Conservation (phyloP, 2,329 filamentous ascomycete genomes). For the Aspergillus amoenus region DNA sequence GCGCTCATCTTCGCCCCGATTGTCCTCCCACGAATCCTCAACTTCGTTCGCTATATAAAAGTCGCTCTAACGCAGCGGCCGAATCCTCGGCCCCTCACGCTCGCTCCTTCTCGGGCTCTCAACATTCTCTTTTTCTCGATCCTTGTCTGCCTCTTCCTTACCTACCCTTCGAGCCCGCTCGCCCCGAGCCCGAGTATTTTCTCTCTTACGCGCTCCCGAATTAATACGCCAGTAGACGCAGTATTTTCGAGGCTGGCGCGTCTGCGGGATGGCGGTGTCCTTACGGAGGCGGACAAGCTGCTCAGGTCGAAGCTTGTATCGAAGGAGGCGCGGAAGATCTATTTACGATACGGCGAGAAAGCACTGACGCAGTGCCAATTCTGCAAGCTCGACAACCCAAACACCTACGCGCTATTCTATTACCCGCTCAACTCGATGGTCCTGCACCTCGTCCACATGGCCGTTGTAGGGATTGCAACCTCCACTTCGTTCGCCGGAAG, state of each 20-base stretch:
- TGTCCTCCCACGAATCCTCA: conserved; percentile 40
- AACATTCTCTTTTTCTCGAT: conserved; percentile 56
- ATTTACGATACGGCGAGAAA: conserved; percentile 77
- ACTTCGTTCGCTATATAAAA: conserved; percentile 37
- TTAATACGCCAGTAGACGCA: conserved; percentile 81
- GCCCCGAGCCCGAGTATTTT: conserved; percentile 67
- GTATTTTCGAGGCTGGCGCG: conserved; percentile 72
- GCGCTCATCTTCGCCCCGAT: conserved; percentile 45
- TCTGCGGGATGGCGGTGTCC: conserved; percentile 37
- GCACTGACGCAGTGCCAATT: conserved; percentile 76
- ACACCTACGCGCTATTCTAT: conserved; percentile 76
- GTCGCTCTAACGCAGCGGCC: conserved; percentile 36
- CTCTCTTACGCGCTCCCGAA: conserved; percentile 69
- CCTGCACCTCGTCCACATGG: conserved; percentile 79
- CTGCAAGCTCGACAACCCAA: conserved; percentile 69
- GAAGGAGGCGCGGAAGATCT: conserved; percentile 72
- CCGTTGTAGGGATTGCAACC: conserved; percentile 70
- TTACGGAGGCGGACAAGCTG: conserved; percentile 58
- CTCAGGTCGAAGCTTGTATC: conserved; percentile 69
- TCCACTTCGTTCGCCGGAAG: conserved; percentile 64
- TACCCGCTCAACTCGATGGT: conserved; percentile 66
- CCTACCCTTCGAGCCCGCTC: conserved; percentile 66
- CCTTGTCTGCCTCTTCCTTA: conserved; percentile 57
- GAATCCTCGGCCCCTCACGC: conserved; percentile 37
- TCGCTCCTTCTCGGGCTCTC: conserved; percentile 37